Conservation (phyloP, 2,329 filamentous ascomycete genomes). For the Botrytis medusae region DNA sequence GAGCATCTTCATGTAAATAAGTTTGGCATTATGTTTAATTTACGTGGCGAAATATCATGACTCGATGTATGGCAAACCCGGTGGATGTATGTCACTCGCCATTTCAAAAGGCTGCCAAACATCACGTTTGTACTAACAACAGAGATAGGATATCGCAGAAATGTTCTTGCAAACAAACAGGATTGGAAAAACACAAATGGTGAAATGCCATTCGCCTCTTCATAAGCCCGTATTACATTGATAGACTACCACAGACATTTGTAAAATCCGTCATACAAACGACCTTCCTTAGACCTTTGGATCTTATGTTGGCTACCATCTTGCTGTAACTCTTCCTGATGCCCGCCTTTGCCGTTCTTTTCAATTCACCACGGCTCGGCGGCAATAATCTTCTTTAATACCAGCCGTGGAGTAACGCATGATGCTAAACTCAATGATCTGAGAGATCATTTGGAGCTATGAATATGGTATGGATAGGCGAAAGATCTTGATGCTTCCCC, state of each 20-base stretch:
- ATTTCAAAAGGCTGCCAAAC: not conserved
- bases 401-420: not conserved
- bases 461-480: not conserved
- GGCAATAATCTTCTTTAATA: not conserved
- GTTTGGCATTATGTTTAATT: not conserved
- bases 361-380: not conserved
- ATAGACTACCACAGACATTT: not conserved
- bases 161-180: not conserved
- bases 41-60: not conserved
- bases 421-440: not conserved
- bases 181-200: not conserved
- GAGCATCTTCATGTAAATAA: not conserved
- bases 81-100: not conserved
- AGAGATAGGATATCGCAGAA: not conserved
- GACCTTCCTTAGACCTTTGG: not conserved
- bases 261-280: not conserved
- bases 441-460: not conserved
- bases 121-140: not conserved
- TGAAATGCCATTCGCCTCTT: not conserved
- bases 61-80: not conserved
- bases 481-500: not conserved
- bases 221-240: not conserved
- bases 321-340: not conserved
- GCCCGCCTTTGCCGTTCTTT: not conserved
- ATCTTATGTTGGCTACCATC: not conserved